A percentile compares a stretch with the other conserved stretches of the same genome.
phyloP scores from a whole-genome alignment of 2,329 filamentous ascomycete genomes.

The Zymoseptoria crescenta region DNA sequence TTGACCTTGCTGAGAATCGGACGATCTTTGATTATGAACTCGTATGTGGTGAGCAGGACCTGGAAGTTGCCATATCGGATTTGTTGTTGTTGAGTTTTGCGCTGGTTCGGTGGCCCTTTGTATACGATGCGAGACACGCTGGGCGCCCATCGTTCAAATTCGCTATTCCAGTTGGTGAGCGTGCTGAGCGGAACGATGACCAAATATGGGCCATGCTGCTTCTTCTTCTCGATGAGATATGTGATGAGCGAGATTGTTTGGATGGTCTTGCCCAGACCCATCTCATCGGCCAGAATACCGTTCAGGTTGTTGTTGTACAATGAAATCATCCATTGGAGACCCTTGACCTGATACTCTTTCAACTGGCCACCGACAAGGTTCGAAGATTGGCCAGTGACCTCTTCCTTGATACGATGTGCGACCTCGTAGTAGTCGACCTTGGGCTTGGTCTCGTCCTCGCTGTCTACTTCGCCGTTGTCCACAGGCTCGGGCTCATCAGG shows the following conservation, averaged over 20 bases:
- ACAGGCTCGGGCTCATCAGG: conserved; percentile 55
- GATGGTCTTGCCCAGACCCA: conserved; percentile 99
- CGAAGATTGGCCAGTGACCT: conserved; percentile 70
- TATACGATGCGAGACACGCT: conserved; percentile 82
- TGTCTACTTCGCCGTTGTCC: conserved; percentile 60
- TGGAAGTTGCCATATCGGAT: conserved; percentile 95
- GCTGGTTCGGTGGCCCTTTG: conserved; percentile 82
- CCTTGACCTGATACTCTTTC: conserved; percentile 98
- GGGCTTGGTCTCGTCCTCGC: conserved; percentile 55
- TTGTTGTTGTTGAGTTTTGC: conserved; percentile 86
- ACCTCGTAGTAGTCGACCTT: conserved; percentile 99
- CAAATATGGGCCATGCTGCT: conserved; percentile 82
- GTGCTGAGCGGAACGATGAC: conserved; percentile 97
- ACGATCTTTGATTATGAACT: conserved; percentile 98
- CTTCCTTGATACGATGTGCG: conserved; percentile 90
- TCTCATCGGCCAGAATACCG: conserved; percentile 96
- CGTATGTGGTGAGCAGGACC: conserved; percentile 92
- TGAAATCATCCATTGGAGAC: conserved; percentile 98
- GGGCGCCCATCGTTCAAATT: conserved; percentile 98
- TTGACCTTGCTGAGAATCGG: conserved; percentile 96
- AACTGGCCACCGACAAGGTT: conserved; percentile 87
- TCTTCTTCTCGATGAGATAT: conserved; percentile 92
- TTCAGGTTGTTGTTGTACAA: conserved; percentile 99
- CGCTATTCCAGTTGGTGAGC: conserved; percentile 95
- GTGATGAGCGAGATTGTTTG: conserved; percentile 97